phyloP scores from a whole-genome alignment of 306 rosid genomes.

The Arachis hypogaea region DNA sequence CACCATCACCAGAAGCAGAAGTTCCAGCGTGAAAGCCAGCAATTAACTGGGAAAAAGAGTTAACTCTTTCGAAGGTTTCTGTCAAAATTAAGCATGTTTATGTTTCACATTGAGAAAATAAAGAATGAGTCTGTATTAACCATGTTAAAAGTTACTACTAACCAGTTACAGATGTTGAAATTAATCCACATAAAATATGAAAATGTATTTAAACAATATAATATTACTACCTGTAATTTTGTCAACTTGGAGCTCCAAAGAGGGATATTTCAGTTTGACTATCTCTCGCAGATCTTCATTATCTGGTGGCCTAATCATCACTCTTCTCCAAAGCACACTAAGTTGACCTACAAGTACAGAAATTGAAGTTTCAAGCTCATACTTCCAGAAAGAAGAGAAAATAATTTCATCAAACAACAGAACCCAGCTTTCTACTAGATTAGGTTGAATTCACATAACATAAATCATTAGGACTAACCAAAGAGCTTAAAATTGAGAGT shows the following conservation, averaged over 20 bases:
- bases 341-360: conserved; percentile 59
- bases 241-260: conserved; percentile 54
- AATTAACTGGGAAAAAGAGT: conserved; percentile 41
- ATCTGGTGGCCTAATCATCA: conserved; percentile 64
- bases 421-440: not conserved
- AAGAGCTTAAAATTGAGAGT: not conserved
- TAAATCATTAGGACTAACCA: not conserved
- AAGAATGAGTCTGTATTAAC: conserved; percentile 1
- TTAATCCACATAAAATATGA: not conserved
- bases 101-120: conserved; percentile 2
- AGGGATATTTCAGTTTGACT: conserved; percentile 61
- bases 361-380: conserved; percentile 18
- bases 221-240: conserved; percentile 63
- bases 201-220: conserved; percentile 4
- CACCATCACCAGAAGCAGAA: conserved; percentile 41
- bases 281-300: conserved; percentile 65
- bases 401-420: not conserved
- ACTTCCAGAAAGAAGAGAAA: not conserved
- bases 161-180: too few species aligned
- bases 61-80: conserved; percentile 80
- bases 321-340: conserved; percentile 80
- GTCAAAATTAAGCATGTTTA: conserved; percentile 9
- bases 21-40: conserved; percentile 50
- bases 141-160: not conserved
- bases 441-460: not conserved